Evolutionary conservation across 75 land plant genomes (phyloP), one percentile per base, ranked within the genome.

Genomic region (Cupressus sempervirens): DNA sequence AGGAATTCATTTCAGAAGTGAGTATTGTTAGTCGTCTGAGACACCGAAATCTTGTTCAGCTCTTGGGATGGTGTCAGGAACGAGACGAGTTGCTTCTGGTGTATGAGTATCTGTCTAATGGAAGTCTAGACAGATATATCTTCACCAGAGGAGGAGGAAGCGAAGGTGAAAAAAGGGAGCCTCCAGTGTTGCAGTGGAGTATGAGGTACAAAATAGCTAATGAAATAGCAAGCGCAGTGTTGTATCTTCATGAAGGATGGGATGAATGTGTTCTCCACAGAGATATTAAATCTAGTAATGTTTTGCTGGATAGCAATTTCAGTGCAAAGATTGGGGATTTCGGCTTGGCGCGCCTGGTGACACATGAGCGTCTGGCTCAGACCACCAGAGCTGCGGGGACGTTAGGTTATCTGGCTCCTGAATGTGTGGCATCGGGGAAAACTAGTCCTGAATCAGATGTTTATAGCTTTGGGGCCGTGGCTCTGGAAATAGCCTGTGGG

Each of bases 191-290:
- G 11, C 79, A 83, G 11, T 90, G 91, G 91, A 80, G 15, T 46
- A 30, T 35, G 41, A 48, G 90, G 30, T 88, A 88, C 56, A 86
- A 74, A 67, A 86, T 88, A 7, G 83, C 89, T 0, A 41, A 36
- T 20, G 91, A 91, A 3, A 50, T 90, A 11, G 85, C 90, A 36
- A 84, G 52, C 18, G 91, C 88, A 8, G 68, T 90, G 85, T 84
- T 85, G 20, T 90, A 88, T 30, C 62, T 90, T 16, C 91, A 90
- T 70, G 90, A 86, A 26, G 88, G 88, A 40, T 90, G 91, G 87
- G 91, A 90, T 77, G 88, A 89, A 56, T 75, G 86, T n/a, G 87
- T 90, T 14, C 14, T 80, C 1, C 82, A 80, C 52, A 41, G 82
- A 41, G 82, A 80, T 43, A 7, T 80, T 7, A 50, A 50, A 50